These are phyloP conservation scores for Chlorella sp. DNA, from an alignment of 139 green algal genomes.

Conservation along the genomic window DNA sequence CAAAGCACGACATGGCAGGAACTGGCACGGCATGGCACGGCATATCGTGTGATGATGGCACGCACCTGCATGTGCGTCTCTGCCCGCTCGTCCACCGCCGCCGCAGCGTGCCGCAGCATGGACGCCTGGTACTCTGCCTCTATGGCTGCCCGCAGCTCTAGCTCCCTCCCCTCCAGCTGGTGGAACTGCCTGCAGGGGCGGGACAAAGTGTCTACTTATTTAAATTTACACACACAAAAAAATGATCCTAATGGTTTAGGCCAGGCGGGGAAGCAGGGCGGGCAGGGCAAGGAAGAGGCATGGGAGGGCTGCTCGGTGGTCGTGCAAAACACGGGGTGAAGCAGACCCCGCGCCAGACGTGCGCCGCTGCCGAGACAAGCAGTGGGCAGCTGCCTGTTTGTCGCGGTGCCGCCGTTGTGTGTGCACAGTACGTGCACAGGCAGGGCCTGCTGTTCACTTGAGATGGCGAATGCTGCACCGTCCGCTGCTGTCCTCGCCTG, in stretches of 20 bases:
- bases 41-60: too few relatives aligned
- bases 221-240: too few relatives aligned
- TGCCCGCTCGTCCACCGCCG: slow-evolving; percentile 36
- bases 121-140: not conserved
- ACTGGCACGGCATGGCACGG: too few relatives aligned
- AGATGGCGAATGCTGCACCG: too few relatives aligned
- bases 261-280: not conserved
- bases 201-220: too few relatives aligned
- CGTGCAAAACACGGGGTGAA: too few relatives aligned
- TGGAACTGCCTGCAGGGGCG: slow-evolving; percentile 28
- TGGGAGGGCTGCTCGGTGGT: not conserved
- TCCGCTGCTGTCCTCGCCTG: not conserved
- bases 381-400: not conserved
- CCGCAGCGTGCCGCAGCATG: not conserved
- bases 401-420: too few relatives aligned
- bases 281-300: not conserved
- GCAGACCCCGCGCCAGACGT: too few relatives aligned
- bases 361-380: too few relatives aligned
- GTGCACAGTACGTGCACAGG: not conserved
- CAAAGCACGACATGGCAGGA: too few relatives aligned
- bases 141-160: slow-evolving; percentile 9
- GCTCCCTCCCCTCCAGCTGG: slow-evolving; percentile 36
- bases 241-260: too few relatives aligned
- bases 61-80: slow-evolving; percentile 48
- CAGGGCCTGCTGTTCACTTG: not conserved